Base-by-base conservation (phyloP, 1,284 basidiomycete species). In the Ustilago crameri region DNA sequence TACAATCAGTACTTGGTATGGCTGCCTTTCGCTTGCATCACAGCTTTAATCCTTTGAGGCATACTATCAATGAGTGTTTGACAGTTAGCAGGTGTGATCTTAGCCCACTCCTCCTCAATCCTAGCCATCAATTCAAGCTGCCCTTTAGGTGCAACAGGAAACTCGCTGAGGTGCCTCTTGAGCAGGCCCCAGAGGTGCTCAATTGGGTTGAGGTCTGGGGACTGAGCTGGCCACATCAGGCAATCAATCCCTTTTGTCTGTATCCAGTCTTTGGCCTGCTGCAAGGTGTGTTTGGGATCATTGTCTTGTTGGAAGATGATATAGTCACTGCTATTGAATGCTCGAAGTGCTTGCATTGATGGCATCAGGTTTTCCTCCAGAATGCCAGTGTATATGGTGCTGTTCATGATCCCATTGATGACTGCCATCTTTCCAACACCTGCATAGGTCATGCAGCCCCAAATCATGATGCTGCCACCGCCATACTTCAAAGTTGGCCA, bases 191-290 rank as follows among this genome's bases (percentile, higher is more conserved):
- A 85, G 8, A 84, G 67, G 55, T 85, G 83, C 75, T 85, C 84
- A 72, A 85, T 85, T 22, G 79, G 80, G 55, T 84, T 85, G n/a
- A 84, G 71, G 68, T 85, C 82, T 26, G 83, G 81, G 42, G 84
- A 84, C 42, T 81, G 75, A 37, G 84, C 69, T 42, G 80, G 83
- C 82, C 82, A 85, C 20, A 51, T n/a, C 18, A 84, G 30, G 38
- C 79, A 59, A 30, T 56, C 48, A 43, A 84, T 71, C n/a, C n/a
- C n/a, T n/a, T n/a, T n/a, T n/a, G n/a, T n/a, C n/a, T n/a, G n/a
- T n/a, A n/a, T n/a, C n/a, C n/a, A n/a, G n/a, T 55, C 27, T 37
- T 52, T 45, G 7, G 55, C 43, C 23, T 32, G 27, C 20, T 51
- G 51, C 8, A 62, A 62, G 8, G 51, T 71, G 47, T 85, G 80